phyloP scores from a whole-genome alignment of 2,329 filamentous ascomycete genomes.

The Hypoxylon sp. region DNA sequence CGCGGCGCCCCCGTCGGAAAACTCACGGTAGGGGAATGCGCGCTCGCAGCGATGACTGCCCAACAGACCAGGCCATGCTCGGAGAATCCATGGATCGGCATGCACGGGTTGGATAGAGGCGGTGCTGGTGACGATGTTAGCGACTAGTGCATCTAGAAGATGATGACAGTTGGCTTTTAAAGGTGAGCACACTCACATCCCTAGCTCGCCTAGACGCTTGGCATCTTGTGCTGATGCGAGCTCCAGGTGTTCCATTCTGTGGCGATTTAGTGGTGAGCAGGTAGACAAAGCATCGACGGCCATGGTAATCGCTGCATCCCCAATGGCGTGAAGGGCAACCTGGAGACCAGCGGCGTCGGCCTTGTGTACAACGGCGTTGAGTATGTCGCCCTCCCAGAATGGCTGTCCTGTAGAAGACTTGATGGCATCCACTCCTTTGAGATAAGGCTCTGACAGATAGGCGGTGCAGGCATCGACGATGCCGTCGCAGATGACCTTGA shows the following conservation, averaged over 20 bases:
- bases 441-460: conserved; percentile 69
- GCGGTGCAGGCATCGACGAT: conserved; percentile 75
- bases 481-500: conserved; percentile 75
- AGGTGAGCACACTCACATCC: conserved; percentile 58
- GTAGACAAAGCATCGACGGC: conserved; percentile 68
- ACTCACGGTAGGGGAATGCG: conserved; percentile 73
- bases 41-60: conserved; percentile 65
- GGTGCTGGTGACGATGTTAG: conserved; percentile 53
- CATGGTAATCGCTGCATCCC: conserved; percentile 70
- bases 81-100: conserved; percentile 70
- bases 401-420: conserved; percentile 59
- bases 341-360: conserved; percentile 68
- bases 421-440: conserved; percentile 55
- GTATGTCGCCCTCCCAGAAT: conserved; percentile 66
- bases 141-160: neutral
- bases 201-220: conserved; percentile 65
- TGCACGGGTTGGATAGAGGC: conserved; percentile 70
- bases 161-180: neutral
- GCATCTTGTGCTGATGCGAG: conserved; percentile 68
- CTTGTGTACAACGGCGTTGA: conserved; percentile 65
- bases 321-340: conserved; percentile 74
- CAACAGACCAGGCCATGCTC: conserved; percentile 71
- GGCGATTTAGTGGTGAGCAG: conserved; percentile 61
- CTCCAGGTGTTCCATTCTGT: conserved; percentile 75
- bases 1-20: conserved; percentile 66